Percentiles rank a stretch among this genome's conserved stretches.
Conservation (phyloP, 768 basidiomycete species). For the Boletus rex-veris region DNA sequence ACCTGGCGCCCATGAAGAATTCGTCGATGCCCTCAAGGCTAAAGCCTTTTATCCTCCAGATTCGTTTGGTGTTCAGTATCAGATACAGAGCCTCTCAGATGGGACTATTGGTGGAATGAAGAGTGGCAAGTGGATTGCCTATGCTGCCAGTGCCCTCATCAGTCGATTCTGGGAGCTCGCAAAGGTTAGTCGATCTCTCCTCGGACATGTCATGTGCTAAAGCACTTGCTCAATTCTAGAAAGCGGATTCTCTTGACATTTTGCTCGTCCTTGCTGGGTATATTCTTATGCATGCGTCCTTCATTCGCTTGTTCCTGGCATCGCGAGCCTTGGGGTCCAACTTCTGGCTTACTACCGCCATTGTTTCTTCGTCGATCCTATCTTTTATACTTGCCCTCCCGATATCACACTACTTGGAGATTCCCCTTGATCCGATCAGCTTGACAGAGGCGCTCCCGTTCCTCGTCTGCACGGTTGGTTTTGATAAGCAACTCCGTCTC, state of each 20-base stretch:
- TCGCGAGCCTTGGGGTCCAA: constrained; percentile 81
- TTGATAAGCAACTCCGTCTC: constrained; percentile 94
- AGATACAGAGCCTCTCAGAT: constrained; percentile 44
- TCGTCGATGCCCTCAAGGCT: constrained; percentile 39
- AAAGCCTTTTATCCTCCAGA: constrained; percentile 31
- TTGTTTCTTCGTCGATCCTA: constrained; percentile 76
- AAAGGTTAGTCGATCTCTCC: constrained; percentile 47
- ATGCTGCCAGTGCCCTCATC: constrained; percentile 72
- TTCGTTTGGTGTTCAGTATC: constrained; percentile 45
- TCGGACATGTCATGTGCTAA: not conserved
- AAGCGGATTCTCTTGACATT: constrained; percentile 95
- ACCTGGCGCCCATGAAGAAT: constrained; percentile 49
- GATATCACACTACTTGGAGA: constrained; percentile 66
- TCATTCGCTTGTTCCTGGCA: constrained; percentile 85
- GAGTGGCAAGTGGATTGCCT: constrained; percentile 85
- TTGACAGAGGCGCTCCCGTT: constrained; percentile 96
- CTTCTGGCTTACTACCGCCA: constrained; percentile 67
- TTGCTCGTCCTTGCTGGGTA: constrained; percentile 92
- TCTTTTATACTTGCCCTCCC: constrained; percentile 85
- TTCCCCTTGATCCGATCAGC: constrained; percentile 89
- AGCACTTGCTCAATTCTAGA: constrained; percentile 40
- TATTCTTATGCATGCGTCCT: constrained; percentile 92
- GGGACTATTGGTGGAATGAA: constrained; percentile 68
- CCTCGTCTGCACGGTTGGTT: constrained; percentile 95
- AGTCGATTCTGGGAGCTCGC: constrained; percentile 83